These are phyloP conservation scores for Cladosporium sp. DNA, from an alignment of 2,329 filamentous ascomycete species.

Conservation along the genomic window DNA sequence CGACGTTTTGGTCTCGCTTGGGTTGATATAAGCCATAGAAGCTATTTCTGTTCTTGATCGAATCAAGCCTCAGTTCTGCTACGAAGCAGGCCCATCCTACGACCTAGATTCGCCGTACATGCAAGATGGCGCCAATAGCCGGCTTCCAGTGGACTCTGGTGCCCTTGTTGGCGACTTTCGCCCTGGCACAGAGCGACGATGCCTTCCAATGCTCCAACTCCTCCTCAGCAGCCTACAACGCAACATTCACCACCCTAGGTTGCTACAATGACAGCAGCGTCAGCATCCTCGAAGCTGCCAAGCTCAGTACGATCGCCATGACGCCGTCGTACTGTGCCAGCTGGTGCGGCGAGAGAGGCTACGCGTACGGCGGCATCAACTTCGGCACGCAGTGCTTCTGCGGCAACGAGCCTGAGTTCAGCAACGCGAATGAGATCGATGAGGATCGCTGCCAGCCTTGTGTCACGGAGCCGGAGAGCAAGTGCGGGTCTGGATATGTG, in stretches of 20 bases:
- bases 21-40: background rate
- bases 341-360: slow-evolving; percentile 19
- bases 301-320: slow-evolving; percentile 19
- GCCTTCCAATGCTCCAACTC: slow-evolving; percentile 8
- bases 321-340: slow-evolving; percentile 17
- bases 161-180: background rate
- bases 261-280: slow-evolving; percentile 20
- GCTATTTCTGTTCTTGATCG: background rate
- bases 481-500: slow-evolving; percentile 13
- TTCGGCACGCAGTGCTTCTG: slow-evolving; percentile 19
- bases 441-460: slow-evolving; percentile 9
- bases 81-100: background rate
- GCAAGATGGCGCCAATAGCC: background rate
- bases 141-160: background rate
- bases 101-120: background rate
- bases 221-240: slow-evolving; percentile 11
- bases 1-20: no score
- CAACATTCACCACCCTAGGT: slow-evolving; percentile 4
- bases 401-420: slow-evolving; percentile 16
- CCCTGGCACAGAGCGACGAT: background rate
- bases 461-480: slow-evolving; percentile 14
- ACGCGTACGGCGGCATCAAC: slow-evolving; percentile 15
- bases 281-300: slow-evolving; percentile 17
- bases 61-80: background rate
- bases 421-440: slow-evolving; percentile 17